phyloP scores from a whole-genome alignment of 306 rosid genomes.

The Mimosa bimucronata region DNA sequence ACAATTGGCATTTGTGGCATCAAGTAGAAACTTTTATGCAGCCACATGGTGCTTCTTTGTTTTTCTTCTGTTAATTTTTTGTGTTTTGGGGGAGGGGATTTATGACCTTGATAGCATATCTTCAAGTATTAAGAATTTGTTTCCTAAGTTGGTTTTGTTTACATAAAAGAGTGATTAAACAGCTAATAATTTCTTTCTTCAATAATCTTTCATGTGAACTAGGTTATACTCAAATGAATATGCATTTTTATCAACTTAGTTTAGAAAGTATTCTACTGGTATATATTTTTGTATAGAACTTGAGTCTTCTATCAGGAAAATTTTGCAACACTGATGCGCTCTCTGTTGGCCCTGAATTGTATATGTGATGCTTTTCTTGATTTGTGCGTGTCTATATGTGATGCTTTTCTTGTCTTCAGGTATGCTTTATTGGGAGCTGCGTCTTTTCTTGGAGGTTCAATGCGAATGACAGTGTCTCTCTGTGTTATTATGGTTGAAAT shows the following conservation, averaged over 20 bases:
- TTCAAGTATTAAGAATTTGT: not conserved
- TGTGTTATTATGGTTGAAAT: slow-evolving; percentile 99
- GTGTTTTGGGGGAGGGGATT: not conserved
- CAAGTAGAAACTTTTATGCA: not conserved
- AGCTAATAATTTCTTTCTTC: not conserved
- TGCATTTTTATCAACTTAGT: not conserved
- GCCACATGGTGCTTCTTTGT: not conserved
- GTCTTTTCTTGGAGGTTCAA: slow-evolving; percentile 98
- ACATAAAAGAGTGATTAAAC: not conserved
- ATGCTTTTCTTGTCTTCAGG: slow-evolving; percentile 56
- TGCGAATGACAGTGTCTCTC: slow-evolving; percentile 94
- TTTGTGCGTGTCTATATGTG: slow-evolving; percentile 4
- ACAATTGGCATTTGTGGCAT: not conserved
- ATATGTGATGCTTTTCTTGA: slow-evolving; percentile 40
- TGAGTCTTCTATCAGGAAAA: slow-evolving; percentile 14
- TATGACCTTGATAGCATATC: not conserved
- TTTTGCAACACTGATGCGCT: slow-evolving; percentile 27
- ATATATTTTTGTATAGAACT: not conserved
- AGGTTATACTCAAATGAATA: not conserved
- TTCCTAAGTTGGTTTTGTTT: not conserved
- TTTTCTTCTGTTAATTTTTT: not conserved
- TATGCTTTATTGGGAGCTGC: slow-evolving; percentile 99
- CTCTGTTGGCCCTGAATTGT: slow-evolving; percentile 36
- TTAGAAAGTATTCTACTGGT: not conserved
- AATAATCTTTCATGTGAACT: not conserved